Conservation (phyloP, 129 eudicot genomes). For the Flaveria bidentis region DNA sequence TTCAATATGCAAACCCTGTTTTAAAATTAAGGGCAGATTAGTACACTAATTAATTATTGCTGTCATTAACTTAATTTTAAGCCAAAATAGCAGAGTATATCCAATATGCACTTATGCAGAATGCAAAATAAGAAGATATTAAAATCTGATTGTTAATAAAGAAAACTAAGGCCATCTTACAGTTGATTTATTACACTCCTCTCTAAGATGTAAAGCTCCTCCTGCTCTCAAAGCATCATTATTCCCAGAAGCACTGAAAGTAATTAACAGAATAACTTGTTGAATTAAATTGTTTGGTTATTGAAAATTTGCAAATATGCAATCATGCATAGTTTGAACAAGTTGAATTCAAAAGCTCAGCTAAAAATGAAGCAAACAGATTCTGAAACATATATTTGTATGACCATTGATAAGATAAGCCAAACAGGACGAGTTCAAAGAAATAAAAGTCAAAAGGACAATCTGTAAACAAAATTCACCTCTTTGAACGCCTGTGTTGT, state of each 20-base stretch:
- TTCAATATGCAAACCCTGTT: slow-evolving; percentile 51
- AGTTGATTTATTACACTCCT: slow-evolving; percentile 33
- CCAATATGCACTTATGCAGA: not conserved
- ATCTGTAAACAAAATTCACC: slow-evolving; percentile 36
- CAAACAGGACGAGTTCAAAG: slow-evolving; percentile 6
- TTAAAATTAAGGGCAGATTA: slow-evolving; percentile 7
- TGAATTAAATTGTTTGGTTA: slow-evolving; percentile 4
- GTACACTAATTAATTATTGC: not conserved
- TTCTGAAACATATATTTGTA: not conserved
- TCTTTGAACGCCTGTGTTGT: slow-evolving; percentile 66
- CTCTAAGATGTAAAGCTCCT: slow-evolving; percentile 35
- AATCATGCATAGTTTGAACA: not conserved
- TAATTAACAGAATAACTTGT: slow-evolving; percentile 11
- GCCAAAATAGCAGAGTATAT: slow-evolving; percentile 12
- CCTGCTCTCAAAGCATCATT: slow-evolving; percentile 39
- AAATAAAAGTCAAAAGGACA: slow-evolving; percentile 17
- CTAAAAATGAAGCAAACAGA: slow-evolving; percentile 26
- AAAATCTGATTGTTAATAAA: not conserved
- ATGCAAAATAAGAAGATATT: not conserved
- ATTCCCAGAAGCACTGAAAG: slow-evolving; percentile 69
- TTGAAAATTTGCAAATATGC: not conserved
- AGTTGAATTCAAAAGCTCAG: not conserved
- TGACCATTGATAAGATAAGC: slow-evolving; percentile 2
- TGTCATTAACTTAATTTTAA: not conserved
- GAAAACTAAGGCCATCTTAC: slow-evolving; percentile 47